These are phyloP conservation scores for Monosporascus sp. DNA, from an alignment of 2,329 filamentous ascomycete genomes.

Conservation along the genomic window DNA sequence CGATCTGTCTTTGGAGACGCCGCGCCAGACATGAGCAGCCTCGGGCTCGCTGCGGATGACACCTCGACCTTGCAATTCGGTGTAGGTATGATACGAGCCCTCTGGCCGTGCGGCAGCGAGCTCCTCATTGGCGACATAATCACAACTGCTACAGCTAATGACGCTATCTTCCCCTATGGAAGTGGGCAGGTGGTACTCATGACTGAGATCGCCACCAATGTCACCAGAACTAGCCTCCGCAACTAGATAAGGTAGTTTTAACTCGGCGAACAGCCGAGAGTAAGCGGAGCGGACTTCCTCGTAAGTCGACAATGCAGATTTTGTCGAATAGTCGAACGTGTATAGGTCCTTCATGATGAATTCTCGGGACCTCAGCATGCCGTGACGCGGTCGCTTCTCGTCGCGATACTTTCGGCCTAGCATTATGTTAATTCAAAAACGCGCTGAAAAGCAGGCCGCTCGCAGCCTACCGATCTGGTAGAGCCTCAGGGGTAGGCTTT, in stretches of 20 bases:
- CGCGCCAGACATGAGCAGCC: slow-evolving; percentile 46
- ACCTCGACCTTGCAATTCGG: neutral
- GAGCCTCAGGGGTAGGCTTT: slow-evolving; percentile 75
- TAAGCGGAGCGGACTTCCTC: slow-evolving; percentile 69
- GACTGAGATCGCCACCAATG: slow-evolving; percentile 88
- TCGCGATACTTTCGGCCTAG: slow-evolving; percentile 88
- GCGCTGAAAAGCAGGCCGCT: neutral
- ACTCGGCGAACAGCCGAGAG: slow-evolving; percentile 68
- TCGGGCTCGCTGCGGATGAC: neutral
- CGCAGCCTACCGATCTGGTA: slow-evolving; percentile 76
- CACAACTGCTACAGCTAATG: slow-evolving; percentile 67
- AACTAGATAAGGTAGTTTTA: slow-evolving; percentile 78
- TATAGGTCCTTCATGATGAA: slow-evolving; percentile 99
- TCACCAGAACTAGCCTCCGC: slow-evolving; percentile 91
- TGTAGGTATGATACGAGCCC: neutral
- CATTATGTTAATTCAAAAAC: slow-evolving; percentile 1
- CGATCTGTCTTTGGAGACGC: slow-evolving; percentile 61
- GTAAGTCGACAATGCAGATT: slow-evolving; percentile 77
- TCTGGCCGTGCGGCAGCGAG: slow-evolving; percentile 47
- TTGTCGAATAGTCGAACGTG: slow-evolving; percentile 72
- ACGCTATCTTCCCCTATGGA: slow-evolving; percentile 80
- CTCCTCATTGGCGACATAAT: slow-evolving; percentile 82
- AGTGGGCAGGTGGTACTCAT: slow-evolving; percentile 87
- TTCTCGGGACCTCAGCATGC: slow-evolving; percentile 80
- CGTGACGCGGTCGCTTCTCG: slow-evolving; percentile 82